phyloP scores from a whole-genome alignment of 2,329 filamentous ascomycete species.

The Neurospora sp. region DNA sequence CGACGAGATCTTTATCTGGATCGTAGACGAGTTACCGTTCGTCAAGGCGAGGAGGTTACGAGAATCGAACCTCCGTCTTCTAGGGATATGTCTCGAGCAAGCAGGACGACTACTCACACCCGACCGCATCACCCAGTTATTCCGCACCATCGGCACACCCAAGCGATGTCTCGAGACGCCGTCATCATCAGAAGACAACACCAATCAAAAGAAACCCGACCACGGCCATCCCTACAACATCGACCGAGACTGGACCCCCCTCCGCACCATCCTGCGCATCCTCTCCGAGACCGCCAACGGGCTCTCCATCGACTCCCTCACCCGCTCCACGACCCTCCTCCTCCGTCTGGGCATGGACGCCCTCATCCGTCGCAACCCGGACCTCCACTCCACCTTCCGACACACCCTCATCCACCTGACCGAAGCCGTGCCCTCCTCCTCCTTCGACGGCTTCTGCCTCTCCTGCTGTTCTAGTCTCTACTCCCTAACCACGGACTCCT shows the following conservation, averaged over 20 bases:
- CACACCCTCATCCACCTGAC: constrained; percentile 34
- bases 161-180: constrained; percentile 25
- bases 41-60: constrained; percentile 48
- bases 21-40: constrained; percentile 47
- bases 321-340: constrained; percentile 36
- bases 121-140: constrained; percentile 39
- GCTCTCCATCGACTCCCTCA: constrained; percentile 25
- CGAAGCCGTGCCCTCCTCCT: constrained; percentile 27
- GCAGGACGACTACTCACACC: constrained; percentile 35
- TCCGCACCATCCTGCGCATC: constrained; percentile 35
- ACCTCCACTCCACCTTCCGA: constrained; percentile 31
- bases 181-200: constrained; percentile 1
- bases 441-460: constrained; percentile 32
- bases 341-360: constrained; percentile 47
- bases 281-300: constrained; percentile 28
- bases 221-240: constrained; percentile 19
- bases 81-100: constrained; percentile 34
- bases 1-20: constrained; percentile 57
- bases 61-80: constrained; percentile 49
- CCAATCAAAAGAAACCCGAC: constrained; percentile 19
- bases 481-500: constrained; percentile 34
- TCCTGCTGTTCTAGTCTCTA: constrained; percentile 38
- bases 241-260: constrained; percentile 33
- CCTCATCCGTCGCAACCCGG: constrained; percentile 33
- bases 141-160: constrained; percentile 48